Conservation (phyloP, 106 monocot genomes). For the Alisma plantagoaquatica region DNA sequence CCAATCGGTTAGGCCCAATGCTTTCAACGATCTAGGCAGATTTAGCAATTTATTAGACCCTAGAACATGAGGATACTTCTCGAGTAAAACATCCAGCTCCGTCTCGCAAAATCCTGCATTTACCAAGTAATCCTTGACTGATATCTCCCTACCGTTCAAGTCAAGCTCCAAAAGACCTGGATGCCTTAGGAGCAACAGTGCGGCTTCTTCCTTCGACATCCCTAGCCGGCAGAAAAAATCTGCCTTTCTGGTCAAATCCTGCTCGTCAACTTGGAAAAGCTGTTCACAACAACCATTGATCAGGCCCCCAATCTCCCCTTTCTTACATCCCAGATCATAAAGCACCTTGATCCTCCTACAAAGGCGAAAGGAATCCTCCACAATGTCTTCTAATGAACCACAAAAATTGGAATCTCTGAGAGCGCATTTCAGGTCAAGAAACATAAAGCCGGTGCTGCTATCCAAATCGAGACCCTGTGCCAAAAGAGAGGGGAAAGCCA, state of each 20-base stretch:
- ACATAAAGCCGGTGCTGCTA: slow-evolving; percentile 11
- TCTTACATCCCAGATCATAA: slow-evolving; percentile 45
- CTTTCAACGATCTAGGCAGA: slow-evolving; percentile 35
- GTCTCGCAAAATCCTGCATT: slow-evolving; percentile 25
- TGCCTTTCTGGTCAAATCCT: slow-evolving; percentile 28
- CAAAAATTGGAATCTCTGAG: slow-evolving; percentile 26
- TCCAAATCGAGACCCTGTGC: background rate
- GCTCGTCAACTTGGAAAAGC: slow-evolving; percentile 33
- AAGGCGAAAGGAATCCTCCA: slow-evolving; percentile 31
- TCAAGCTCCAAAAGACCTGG: slow-evolving; percentile 38
- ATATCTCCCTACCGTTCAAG: slow-evolving; percentile 25
- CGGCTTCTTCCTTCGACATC: slow-evolving; percentile 42
- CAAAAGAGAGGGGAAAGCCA: slow-evolving; percentile 49
- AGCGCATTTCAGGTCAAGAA: slow-evolving; percentile 30
- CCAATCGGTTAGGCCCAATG: slow-evolving; percentile 37
- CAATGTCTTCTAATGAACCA: slow-evolving; percentile 25
- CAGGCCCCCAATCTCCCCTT: slow-evolving; percentile 43
- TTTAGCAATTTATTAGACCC: slow-evolving; percentile 64
- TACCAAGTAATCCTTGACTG: slow-evolving; percentile 42
- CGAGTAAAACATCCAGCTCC: slow-evolving; percentile 9
- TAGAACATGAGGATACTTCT: slow-evolving; percentile 38
- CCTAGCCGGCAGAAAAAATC: slow-evolving; percentile 53
- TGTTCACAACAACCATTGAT: slow-evolving; percentile 26
- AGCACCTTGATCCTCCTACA: slow-evolving; percentile 49
- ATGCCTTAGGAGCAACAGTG: slow-evolving; percentile 26